Base-by-base conservation (phyloP, 768 basidiomycete species). In the Agaricus blazei region DNA sequence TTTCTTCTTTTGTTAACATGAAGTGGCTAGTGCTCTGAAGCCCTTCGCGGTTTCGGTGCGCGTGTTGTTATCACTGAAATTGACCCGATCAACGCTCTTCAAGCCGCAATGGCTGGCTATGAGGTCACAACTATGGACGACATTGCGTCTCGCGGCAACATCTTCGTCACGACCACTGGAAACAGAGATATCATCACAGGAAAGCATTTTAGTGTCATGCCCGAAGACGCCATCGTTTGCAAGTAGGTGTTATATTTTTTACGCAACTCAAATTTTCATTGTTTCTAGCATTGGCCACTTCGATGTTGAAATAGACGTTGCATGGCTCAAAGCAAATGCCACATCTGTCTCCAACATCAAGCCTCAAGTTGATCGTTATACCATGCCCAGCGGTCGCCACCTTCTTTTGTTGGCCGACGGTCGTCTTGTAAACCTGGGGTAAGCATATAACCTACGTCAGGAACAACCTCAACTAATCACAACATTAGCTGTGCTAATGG, bases 71-170 rank as follows among this genome's bases (percentile, higher is more conserved):
- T 99, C 68, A 98, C 97, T 60, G 97, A 99, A 72, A 97, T 99
- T 69, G 97, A 99, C 75, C 97, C 97, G 61, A 99, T 99, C 87
- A 99, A 99, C 71, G 97, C 96, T 49, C 88, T 99, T 58, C 97
- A 99, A 72, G 97, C 97, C 63, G 96, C 95, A 52, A 99, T 99
- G 97, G 94, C 93, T 66, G 97, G 97, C 55, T 99, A 94, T 71
- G 96, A 99, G 73, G 96, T 99, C 57, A 88, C 88, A 57, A 98
- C 95, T 53, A 98, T 99, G 95, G 96, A 99, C 67, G 94, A 97
- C 34, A 93, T 92, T 60, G 97, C 96, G 43, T 78, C 83, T 57
- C 85, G 89, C 36, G 70, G 82, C 59, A 98, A 98, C 74, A 71
- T 99, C 68, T 97, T 99, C 64, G 93, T 99, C 59, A 98, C 97